Base-by-base conservation (phyloP, 2,329 filamentous ascomycete species). In the Tolypocladium ovalisporum region DNA sequence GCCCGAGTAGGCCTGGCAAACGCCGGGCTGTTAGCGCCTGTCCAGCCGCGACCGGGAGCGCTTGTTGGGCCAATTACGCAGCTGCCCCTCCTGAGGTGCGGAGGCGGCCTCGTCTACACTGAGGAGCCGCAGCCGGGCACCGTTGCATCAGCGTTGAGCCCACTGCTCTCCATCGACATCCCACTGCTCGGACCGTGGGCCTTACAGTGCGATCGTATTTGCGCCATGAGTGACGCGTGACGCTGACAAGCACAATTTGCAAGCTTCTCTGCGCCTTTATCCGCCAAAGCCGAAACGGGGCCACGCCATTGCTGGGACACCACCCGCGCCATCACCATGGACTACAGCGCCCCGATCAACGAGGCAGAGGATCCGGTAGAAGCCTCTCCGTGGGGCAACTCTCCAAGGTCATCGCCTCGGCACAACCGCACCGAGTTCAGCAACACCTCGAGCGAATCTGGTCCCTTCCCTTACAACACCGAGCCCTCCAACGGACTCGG, bases 341-440 rank as follows among this genome's bases (percentile, higher is more conserved):
- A 84, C 71, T 84, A 84, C 69, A 79, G 77, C 68, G 70, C 79
- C 61, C 77, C 80, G 17, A 79, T 83, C 63, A 66, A 76, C 66
- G 81, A 84, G 63, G 71, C 73, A 55, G 81, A 84, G 52, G 76
- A 83, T 62, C 74, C 78, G 22, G 73, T 71, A 52, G 79, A 75
- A 58, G 75, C 73, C 59, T 83, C 80, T 36, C 81, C 81, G 2
- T 84, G 81, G 81, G 80, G 79, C 17, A 77, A 74, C 58, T 80
- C 79, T 36, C 81, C 81, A 6, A 71, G 72, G 29, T 72, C 76
- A 19, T 80, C 80, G 24, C 79, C 81, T 35, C 72, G 73, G 58
- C 75, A 74, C 62, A 74, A 75, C 61, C 72, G 74, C 49, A 68
- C 74, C 29, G 69, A 66, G 60, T 81, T 81, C 63, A 70, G 69